A percentile compares a stretch with the other conserved stretches of the same genome.
These are phyloP conservation scores for Fusarium graminum DNA, from an alignment of 2,329 filamentous ascomycete genomes.

Conservation along the genomic window DNA sequence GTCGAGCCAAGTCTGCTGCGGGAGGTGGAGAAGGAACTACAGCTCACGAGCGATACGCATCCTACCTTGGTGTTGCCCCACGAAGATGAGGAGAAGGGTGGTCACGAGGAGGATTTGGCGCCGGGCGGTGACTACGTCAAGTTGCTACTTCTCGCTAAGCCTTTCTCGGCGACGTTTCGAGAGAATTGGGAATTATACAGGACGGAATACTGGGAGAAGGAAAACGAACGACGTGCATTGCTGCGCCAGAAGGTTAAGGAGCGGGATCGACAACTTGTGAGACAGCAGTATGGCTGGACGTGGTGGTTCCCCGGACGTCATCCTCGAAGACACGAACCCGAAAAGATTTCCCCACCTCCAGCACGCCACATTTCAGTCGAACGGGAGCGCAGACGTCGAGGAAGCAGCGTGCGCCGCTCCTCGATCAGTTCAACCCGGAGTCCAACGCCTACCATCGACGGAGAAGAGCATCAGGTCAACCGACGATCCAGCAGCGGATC, in stretches of 20 bases:
- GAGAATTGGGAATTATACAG: conserved; percentile 98
- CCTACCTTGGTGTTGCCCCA: conserved; percentile 59
- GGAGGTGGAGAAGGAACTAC: conserved; percentile 71
- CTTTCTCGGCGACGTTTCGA: conserved; percentile 92
- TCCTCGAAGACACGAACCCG: conserved; percentile 53
- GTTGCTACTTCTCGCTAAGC: conserved; percentile 89
- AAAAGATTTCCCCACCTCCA: conserved; percentile 54
- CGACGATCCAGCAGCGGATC: conserved; percentile 64
- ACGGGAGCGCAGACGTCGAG: conserved; percentile 64
- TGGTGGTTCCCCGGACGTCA: conserved; percentile 85
- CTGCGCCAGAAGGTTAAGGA: conserved; percentile 78
- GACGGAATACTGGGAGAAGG: conserved; percentile 95
- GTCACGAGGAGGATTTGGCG: conserved; percentile 90
- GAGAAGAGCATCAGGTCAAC: conserved; percentile 58
- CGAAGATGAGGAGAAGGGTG: conserved; percentile 72
- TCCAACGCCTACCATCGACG: conserved; percentile 64
- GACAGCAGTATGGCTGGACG: conserved; percentile 77
- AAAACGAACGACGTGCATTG: conserved; percentile 87
- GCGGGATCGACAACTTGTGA: conserved; percentile 75
- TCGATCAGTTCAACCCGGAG: conserved; percentile 66
- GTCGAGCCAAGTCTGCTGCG: conserved; percentile 75
- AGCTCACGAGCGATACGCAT: conserved; percentile 59
- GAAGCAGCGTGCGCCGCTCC: conserved; percentile 65
- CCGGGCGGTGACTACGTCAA: conserved; percentile 93
- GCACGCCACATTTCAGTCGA: conserved; percentile 59